phyloP scores from a whole-genome alignment of 805 yeast genomes.

The Saccharomycopsis sp. region DNA sequence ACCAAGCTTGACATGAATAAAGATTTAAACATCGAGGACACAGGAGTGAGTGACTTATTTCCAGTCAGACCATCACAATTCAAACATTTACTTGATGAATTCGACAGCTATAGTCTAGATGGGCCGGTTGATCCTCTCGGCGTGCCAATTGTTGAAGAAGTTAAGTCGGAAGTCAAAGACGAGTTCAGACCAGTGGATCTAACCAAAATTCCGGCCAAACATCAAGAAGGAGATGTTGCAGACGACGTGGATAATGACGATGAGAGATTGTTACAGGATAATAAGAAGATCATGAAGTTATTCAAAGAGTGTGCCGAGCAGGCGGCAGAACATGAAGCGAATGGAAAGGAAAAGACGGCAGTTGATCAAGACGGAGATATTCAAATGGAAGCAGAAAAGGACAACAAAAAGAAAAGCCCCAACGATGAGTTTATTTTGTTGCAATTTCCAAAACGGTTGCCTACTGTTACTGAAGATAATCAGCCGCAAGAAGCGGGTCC shows the following conservation, averaged over 20 bases:
- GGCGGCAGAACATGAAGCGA: neutral
- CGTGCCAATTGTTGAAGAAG: slow-evolving; percentile 1
- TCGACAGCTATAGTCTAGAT: slow-evolving; percentile 35
- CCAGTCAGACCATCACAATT: slow-evolving; percentile 40
- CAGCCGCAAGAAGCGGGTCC: slow-evolving; percentile 19
- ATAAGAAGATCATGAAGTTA: slow-evolving; percentile 11
- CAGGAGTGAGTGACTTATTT: slow-evolving; percentile 30
- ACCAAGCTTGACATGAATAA: slow-evolving; percentile 39
- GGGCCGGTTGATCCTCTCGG: slow-evolving; percentile 21
- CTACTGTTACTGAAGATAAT: slow-evolving; percentile 24
- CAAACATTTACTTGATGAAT: slow-evolving; percentile 29
- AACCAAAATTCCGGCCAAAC: slow-evolving; percentile 6
- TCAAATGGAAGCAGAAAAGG: neutral
- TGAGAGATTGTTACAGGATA: slow-evolving; percentile 7
- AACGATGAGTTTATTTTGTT: slow-evolving; percentile 32
- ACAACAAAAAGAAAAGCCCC: slow-evolving; percentile 17
- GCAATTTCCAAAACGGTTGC: slow-evolving; percentile 45
- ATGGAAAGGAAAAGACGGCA: neutral
- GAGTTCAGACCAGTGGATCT: slow-evolving; percentile 21
- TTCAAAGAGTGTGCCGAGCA: slow-evolving; percentile 6
- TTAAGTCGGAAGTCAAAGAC: slow-evolving; percentile 16
- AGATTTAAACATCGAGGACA: slow-evolving; percentile 35
- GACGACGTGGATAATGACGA: slow-evolving; percentile 26
- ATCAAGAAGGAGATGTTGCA: slow-evolving; percentile 20
- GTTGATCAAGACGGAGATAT: neutral